These are phyloP conservation scores for Dendrostoma leiphaemia DNA, from an alignment of 2,329 filamentous ascomycete species.

Conservation along the genomic window DNA sequence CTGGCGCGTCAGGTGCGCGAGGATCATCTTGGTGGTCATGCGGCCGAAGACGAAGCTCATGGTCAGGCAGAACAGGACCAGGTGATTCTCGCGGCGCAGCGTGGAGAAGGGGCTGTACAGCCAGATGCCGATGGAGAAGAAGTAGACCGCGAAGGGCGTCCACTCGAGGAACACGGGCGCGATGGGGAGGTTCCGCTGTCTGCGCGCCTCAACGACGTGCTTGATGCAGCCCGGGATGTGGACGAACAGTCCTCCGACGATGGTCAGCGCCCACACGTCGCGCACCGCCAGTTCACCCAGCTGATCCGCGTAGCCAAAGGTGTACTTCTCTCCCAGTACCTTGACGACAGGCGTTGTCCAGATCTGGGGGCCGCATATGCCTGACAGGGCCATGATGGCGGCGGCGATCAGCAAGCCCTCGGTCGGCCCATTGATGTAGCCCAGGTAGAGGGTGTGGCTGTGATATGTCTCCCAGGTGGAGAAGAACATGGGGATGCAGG, in stretches of 20 bases:
- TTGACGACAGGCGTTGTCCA: conserved; percentile 76
- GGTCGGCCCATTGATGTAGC: conserved; percentile 95
- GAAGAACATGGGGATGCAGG: conserved; percentile 97
- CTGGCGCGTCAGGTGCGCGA: conserved; percentile 89
- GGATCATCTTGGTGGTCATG: conserved; percentile 98
- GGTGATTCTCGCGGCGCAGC: conserved; percentile 77
- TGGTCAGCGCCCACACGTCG: conserved; percentile 81
- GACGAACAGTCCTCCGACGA: conserved; percentile 63
- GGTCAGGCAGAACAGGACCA: conserved; percentile 88
- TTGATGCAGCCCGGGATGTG: conserved; percentile 88
- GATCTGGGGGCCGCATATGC: conserved; percentile 82
- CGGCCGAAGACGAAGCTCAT: conserved; percentile 97
- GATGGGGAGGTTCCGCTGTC: conserved; percentile 68
- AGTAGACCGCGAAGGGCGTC: conserved; percentile 86
- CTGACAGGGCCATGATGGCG: conserved; percentile 79
- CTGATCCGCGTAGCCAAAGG: conserved; percentile 52
- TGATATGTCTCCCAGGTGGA: conserved; percentile 99
- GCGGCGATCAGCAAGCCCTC: conserved; percentile 92
- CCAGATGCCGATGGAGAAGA: conserved; percentile 74
- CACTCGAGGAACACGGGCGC: conserved; percentile 88
- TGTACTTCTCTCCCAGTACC: conserved; percentile 58
- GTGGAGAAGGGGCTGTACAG: conserved; percentile 85
- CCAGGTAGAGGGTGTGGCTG: conserved; percentile 93
- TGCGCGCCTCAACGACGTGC: conserved; percentile 79
- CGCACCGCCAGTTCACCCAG: conserved; percentile 74